Evolutionary conservation across 1,284 basidiomycete genomes (phyloP).

Genomic region (Inonotus hispidus): DNA sequence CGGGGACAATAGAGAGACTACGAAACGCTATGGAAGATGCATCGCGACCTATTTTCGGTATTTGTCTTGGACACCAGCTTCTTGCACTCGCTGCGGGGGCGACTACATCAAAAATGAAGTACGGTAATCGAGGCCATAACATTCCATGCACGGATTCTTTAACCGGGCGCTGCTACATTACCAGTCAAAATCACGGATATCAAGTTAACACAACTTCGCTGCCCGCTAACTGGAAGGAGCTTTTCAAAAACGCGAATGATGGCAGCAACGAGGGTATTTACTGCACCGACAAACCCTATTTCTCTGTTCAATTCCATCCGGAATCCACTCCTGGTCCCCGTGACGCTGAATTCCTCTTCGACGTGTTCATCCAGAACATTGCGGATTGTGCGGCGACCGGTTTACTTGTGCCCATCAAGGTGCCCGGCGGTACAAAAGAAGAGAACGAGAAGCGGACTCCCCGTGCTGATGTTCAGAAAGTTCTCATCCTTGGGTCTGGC

Average conservation of each 20-base stretch:
- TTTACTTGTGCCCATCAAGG: slow-evolving; percentile 66
- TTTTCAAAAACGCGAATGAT: slow-evolving; percentile 98
- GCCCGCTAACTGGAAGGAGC: slow-evolving; percentile 84
- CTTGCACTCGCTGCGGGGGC: slow-evolving; percentile 94
- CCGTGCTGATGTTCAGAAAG: slow-evolving; percentile 81
- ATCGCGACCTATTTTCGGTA: slow-evolving; percentile 93
- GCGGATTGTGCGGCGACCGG: slow-evolving; percentile 70
- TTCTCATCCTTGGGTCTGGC: slow-evolving; percentile 96
- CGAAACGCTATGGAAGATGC: slow-evolving; percentile 66
- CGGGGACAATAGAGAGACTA: slow-evolving; percentile 70
- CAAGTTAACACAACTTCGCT: slow-evolving; percentile 86
- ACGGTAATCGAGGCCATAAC: slow-evolving; percentile 98
- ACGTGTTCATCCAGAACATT: slow-evolving; percentile 92
- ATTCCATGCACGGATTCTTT: slow-evolving; percentile 95
- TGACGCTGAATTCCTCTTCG: slow-evolving; percentile 98
- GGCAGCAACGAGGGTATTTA: slow-evolving; percentile 97
- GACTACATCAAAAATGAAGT: slow-evolving; percentile 97
- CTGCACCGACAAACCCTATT: slow-evolving; percentile 87
- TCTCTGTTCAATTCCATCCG: slow-evolving; percentile 99
- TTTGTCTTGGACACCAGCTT: slow-evolving; percentile 98
- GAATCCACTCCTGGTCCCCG: slow-evolving; percentile 98
- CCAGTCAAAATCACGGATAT: slow-evolving; percentile 98
- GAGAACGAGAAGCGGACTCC: slow-evolving; percentile 80
- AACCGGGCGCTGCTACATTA: slow-evolving; percentile 97
- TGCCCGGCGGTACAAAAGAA: slow-evolving; percentile 84